These are phyloP conservation scores for Coprinopsis cinerea DNA, from an alignment of 768 basidiomycete genomes.

Conservation along the genomic window DNA sequence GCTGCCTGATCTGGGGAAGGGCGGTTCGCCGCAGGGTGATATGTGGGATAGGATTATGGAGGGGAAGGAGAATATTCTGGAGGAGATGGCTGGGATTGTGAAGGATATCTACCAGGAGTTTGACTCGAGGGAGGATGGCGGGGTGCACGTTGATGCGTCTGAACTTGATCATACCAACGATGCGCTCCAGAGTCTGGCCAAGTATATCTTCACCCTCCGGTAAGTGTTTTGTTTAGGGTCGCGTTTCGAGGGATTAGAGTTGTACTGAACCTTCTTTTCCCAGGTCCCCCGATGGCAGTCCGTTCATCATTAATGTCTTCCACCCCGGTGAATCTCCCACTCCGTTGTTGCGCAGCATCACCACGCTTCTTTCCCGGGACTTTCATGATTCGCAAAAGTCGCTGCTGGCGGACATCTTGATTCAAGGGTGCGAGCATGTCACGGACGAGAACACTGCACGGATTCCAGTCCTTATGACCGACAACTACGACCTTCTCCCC, in stretches of 20 bases:
- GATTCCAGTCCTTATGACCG: conserved; percentile 56
- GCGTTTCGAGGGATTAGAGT: background rate
- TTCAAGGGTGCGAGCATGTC: conserved; percentile 63
- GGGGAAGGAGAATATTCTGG: conserved; percentile 52
- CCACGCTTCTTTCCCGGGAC: conserved; percentile 58
- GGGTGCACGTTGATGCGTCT: conserved; percentile 50
- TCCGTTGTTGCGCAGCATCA: conserved; percentile 56
- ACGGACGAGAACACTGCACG: conserved; percentile 62
- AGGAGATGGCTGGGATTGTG: conserved; percentile 63
- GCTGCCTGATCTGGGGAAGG: conserved; percentile 21
- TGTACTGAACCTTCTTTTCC: conserved; percentile 2
- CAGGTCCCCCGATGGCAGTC: conserved; percentile 27
- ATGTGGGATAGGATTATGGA: conserved; percentile 22
- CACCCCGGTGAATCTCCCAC: conserved; percentile 53
- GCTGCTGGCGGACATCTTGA: conserved; percentile 55
- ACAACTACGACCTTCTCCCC: conserved; percentile 64
- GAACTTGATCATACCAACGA: conserved; percentile 62
- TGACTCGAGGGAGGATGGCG: conserved; percentile 58
- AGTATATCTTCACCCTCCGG: conserved; percentile 55
- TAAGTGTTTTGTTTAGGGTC: conserved; percentile 26
- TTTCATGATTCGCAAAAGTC: conserved; percentile 53
- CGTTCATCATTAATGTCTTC: conserved; percentile 42
- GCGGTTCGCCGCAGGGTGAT: conserved; percentile 13
- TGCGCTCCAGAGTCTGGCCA: conserved; percentile 51
- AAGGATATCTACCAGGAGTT: conserved; percentile 72